Evolutionary conservation across 176 grass and related monocot genomes (phyloP).

Genomic region (Juncus inflexus): DNA sequence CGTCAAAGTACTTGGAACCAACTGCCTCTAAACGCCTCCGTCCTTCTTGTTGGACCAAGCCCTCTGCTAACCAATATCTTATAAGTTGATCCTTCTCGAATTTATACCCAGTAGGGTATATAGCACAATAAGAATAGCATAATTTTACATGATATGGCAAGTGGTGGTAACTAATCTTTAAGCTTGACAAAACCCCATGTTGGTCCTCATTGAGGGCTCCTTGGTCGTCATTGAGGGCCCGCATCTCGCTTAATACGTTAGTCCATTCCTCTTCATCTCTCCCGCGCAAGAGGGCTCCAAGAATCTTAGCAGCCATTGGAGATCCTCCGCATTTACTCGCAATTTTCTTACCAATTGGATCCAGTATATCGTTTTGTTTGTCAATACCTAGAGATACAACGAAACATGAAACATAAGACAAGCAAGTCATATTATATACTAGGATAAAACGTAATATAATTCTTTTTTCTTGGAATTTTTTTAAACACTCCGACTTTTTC

Average conservation of each 20-base stretch:
- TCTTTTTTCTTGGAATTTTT: no score
- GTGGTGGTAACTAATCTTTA: constrained; percentile 35
- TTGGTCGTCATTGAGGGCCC: constrained; percentile 28
- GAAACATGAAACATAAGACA: no score
- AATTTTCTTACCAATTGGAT: constrained; percentile 32
- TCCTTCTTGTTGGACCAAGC: constrained; percentile 22
- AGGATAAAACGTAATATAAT: no score
- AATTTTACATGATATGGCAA: constrained; percentile 30
- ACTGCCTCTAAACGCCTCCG: constrained; percentile 23
- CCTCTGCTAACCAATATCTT: constrained; percentile 53
- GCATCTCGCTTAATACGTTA: constrained; percentile 38
- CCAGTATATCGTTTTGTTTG: constrained; percentile 1
- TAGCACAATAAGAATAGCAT: constrained; percentile 36
- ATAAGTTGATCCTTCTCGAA: constrained; percentile 52
- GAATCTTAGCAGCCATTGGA: constrained; percentile 54
- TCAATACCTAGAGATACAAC: neutral
- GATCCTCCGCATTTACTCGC: constrained; percentile 46
- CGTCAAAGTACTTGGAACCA: constrained; percentile 32
- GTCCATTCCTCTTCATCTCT: constrained; percentile 43
- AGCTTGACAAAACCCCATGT: constrained; percentile 18
- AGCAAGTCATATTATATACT: no score
- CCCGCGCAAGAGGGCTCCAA: constrained; percentile 39
- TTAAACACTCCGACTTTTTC: no score
- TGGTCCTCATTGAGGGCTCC: neutral
- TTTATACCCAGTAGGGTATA: constrained; percentile 37